Percentiles rank a stretch among this genome's conserved stretches.
phyloP scores from a whole-genome alignment of 2,329 filamentous ascomycete genomes.

The Aspergillus thermomutatus region DNA sequence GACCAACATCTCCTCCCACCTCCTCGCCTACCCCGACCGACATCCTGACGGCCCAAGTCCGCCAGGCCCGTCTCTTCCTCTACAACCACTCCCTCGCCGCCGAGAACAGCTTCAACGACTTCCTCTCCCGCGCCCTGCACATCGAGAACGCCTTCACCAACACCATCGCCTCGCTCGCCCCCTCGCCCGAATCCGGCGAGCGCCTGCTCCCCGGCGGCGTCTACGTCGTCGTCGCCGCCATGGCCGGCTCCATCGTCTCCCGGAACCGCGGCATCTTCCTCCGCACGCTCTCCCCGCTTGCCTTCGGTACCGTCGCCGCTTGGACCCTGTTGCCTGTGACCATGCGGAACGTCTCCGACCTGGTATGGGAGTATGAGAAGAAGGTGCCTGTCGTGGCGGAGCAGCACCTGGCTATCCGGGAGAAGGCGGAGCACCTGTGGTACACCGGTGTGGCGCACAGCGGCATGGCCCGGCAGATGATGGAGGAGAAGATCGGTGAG shows the following conservation, averaged over 20 bases:
- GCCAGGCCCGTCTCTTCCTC: conserved; percentile 73
- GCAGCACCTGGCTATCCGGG: conserved; percentile 69
- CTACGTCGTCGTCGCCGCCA: conserved; percentile 89
- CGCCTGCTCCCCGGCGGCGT: conserved; percentile 82
- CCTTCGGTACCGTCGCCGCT: conserved; percentile 76
- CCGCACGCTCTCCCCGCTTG: conserved; percentile 70
- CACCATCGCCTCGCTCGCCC: conserved; percentile 85
- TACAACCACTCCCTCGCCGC: conserved; percentile 70
- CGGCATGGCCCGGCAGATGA: conserved; percentile 65
- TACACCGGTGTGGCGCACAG: conserved; percentile 72
- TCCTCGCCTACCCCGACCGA: conserved; percentile 75
- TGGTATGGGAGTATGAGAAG: conserved; percentile 92
- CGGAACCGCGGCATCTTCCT: conserved; percentile 84
- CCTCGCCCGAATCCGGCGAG: conserved; percentile 80
- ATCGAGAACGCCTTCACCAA: conserved; percentile 87
- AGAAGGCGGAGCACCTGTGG: conserved; percentile 66
- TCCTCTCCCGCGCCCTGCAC: conserved; percentile 75
- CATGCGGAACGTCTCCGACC: conserved; percentile 79
- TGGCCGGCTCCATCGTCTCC: conserved; percentile 89
- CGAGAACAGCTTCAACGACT: conserved; percentile 79
- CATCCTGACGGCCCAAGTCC: conserved; percentile 78
- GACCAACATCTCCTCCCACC: conserved; percentile 18
- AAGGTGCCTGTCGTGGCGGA: conserved; percentile 78
- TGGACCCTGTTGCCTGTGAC: conserved; percentile 85
- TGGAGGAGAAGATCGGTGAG: conserved; percentile 76